These are phyloP conservation scores for Blastobotrys buckinghamii DNA, from an alignment of 1,139 yeast genomes.

Conservation along the genomic window DNA sequence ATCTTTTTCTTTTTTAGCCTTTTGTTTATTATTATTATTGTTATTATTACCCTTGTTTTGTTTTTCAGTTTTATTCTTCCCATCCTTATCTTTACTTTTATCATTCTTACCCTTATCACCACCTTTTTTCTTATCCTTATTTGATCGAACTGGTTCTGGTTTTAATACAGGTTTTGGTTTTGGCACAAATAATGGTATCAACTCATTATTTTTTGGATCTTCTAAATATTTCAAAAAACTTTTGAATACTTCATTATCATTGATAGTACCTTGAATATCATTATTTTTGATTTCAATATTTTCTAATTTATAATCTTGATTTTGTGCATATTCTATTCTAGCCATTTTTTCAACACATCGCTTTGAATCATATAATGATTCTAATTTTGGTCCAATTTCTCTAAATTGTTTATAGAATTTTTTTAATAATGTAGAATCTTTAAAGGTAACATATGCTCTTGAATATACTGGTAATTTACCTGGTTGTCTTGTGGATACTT, in stretches of 20 bases:
- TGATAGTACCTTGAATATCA: constrained; percentile 19
- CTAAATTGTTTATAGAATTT: constrained; percentile 19
- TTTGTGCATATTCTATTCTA: constrained; percentile 25
- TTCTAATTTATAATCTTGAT: constrained; percentile 16
- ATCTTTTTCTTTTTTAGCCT: too few species aligned
- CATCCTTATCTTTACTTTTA: too few species aligned
- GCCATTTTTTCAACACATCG: constrained; percentile 7
- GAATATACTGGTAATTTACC: constrained; percentile 17
- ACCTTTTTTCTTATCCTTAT: not conserved
- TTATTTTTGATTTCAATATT: constrained; percentile 12
- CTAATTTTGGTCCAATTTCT: constrained; percentile 8
- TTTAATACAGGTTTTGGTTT: not conserved
- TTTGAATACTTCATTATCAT: constrained; percentile 18
- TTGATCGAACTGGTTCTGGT: not conserved
- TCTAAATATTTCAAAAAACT: constrained; percentile 15
- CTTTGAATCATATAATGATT: constrained; percentile 10
- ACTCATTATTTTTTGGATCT: not conserved
- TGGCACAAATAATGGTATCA: constrained; percentile 1
- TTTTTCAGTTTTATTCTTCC: not conserved
- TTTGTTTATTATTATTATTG: too few species aligned
- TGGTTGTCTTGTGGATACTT: constrained; percentile 22
- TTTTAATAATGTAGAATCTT: constrained; percentile 11
- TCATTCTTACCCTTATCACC: not conserved
- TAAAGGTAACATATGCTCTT: constrained; percentile 22
- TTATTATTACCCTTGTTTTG: too few species aligned